These are phyloP conservation scores for Blepharisma stoltei DNA, from an alignment of 73 alveolate species.

Conservation along the genomic window DNA sequence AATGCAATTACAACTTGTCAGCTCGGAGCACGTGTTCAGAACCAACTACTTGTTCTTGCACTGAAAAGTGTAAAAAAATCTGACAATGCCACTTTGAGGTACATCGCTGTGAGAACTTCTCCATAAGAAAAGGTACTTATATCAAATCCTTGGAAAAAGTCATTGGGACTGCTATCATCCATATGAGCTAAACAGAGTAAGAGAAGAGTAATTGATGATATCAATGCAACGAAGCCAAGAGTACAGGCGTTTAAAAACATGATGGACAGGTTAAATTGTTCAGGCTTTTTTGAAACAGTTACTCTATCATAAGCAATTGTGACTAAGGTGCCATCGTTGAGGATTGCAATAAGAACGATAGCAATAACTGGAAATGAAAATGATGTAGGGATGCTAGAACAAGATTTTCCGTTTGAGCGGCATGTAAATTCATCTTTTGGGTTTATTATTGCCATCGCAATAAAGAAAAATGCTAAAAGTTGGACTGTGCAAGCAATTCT, in stretches of 20 bases:
- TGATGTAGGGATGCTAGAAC: neutral
- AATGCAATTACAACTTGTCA: neutral
- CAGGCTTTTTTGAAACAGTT: slow-evolving; percentile 16
- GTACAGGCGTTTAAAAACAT: neutral
- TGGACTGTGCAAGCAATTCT: too few relatives aligned
- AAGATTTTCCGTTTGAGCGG: neutral
- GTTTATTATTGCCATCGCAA: too few relatives aligned
- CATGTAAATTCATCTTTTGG: neutral
- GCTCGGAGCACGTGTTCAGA: slow-evolving; percentile 23
- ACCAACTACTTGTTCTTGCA: slow-evolving; percentile 24
- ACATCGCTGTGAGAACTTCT: slow-evolving; percentile 17
- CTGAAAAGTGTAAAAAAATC: slow-evolving; percentile 20
- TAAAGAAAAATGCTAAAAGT: too few relatives aligned
- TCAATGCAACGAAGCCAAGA: slow-evolving; percentile 9
- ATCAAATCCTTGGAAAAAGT: neutral
- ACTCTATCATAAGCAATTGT: slow-evolving; percentile 32
- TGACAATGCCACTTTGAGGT: neutral
- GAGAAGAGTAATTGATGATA: slow-evolving; percentile 16
- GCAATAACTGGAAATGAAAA: slow-evolving; percentile 26
- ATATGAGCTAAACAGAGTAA: neutral
- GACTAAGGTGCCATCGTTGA: slow-evolving; percentile 27
- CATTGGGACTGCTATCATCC: neutral
- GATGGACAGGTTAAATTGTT: slow-evolving; percentile 1
- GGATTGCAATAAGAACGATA: slow-evolving; percentile 13
- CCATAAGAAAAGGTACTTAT: neutral